Evolutionary conservation across 73 alveolate genomes (phyloP), one percentile per base, ranked within the genome.

Genomic region (Halteria grandinella): DNA sequence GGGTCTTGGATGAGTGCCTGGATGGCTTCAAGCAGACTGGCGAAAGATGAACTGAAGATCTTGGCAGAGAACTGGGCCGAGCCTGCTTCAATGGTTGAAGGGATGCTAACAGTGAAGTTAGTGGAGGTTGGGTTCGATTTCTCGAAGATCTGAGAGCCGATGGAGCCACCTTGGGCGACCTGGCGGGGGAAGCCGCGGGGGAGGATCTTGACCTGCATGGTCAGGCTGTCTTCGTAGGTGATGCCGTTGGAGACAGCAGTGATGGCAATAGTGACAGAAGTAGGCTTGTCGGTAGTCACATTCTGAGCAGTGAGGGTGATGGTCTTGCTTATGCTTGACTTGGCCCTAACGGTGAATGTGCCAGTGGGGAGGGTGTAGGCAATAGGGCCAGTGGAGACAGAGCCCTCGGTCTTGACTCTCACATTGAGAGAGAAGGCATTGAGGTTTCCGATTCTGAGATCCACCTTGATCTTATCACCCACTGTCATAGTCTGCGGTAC

Each of bases 1-100:
- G 90, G 90, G 3, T 80, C 85, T 18, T 51, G n/a, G 40, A 80
- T 80, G 52, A 80, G 27, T 32, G 69, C 48, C 34, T 34, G 45
- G 17, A 80, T 41, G 24, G 85, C 90, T 24, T 70, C 79, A 1
- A 29, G 12, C 12, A 77, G 24, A n/a, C 40, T 25, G 4, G 80
- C 55, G 32, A 7, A 57, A 8, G 75, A 7, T 12, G 75, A 29
- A 11, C 39, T 32, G 15, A 28, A 57, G 8, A 57, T 34, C 25
- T 57, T 57, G 52, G 32, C 27, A 4, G 50, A 10, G 75, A 27
- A 14, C 3, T 57, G 29, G 8, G 53, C 8, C 7, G 75, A 7
- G 7, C 75, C 57, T 14, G 6, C 29, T 29, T 57, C 75, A 27
- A 32, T 4, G 8, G 58, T 57, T 32, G 10, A 4, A 4, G 75